Percentiles rank a stretch among this genome's conserved stretches.
Conservation (phyloP, 129 eudicot genomes). For the Tanacetum coccineum region DNA sequence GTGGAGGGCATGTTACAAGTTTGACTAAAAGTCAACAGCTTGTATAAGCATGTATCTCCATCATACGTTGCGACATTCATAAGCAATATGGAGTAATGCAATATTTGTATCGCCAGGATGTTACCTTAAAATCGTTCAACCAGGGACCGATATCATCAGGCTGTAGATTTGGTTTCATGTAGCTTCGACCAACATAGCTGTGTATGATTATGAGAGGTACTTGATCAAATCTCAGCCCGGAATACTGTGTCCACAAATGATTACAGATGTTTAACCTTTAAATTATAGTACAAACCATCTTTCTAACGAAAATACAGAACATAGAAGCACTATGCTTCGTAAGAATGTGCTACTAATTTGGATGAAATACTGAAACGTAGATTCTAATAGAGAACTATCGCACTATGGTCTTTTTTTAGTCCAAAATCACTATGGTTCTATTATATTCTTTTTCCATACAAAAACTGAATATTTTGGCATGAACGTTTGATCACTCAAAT, state of each 20-base stretch:
- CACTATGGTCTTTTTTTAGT: neutral
- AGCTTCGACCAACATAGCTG: slow-evolving; percentile 50
- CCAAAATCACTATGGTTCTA: neutral
- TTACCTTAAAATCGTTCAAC: slow-evolving; percentile 64
- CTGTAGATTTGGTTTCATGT: slow-evolving; percentile 57
- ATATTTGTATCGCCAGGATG: neutral
- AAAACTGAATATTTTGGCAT: no score
- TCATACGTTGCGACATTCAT: neutral
- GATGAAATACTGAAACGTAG: no score
- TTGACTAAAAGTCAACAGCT: neutral
- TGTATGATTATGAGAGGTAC: slow-evolving; percentile 58
- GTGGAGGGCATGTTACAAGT: neutral
- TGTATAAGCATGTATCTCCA: neutral
- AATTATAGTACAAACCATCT: slow-evolving; percentile 8
- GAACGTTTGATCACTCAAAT: neutral
- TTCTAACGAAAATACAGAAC: neutral
- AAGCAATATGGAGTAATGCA: neutral
- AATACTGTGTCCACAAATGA: slow-evolving; percentile 39
- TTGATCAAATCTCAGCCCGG: slow-evolving; percentile 64
- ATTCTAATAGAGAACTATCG: no score
- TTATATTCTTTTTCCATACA: neutral
- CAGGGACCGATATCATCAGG: slow-evolving; percentile 65
- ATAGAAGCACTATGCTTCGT: neutral
- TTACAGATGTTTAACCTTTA: neutral
- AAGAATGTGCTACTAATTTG: neutral